Evolutionary conservation across 2,329 filamentous ascomycete genomes (phyloP), one percentile per base, ranked within the genome.

Genomic region (Lasiodiplodia sp.): DNA sequence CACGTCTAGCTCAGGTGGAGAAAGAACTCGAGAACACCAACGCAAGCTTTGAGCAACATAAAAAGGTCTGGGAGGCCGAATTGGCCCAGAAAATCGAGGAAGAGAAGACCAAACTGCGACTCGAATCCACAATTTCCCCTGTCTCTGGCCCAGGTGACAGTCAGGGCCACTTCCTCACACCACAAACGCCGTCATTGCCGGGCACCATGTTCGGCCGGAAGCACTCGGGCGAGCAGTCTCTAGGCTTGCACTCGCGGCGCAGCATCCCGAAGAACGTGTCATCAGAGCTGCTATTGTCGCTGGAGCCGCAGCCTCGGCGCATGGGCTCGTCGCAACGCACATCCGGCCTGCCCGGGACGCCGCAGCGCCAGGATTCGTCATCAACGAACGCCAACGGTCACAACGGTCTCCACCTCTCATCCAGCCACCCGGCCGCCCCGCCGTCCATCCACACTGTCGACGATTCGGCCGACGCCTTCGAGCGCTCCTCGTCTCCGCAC

Each of bases 1-100:
- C 86, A 69, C 86, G 87, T n/a, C 85, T 89, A 25, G 86, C 91
- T 71, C 86, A 91, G 70, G 84, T 85, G 18, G 83, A 96, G 74
- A 82, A 86, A 10, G 87, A 90, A 4, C 82, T 94, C 1, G 80
- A 86, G 34, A 87, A 91, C 66, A 80, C 86, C 1, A 84, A 83
- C 69, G 82, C 83, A 65, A 85, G 89, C 11, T 80, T 88, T 18
- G 83, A 86, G 47, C 85, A 86, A 57, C 88, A 91, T 73, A 88
- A 86, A 73, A 86, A 87, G 72, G 73, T 83, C 2, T 86, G 82
- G 78, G 88, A 91, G 71, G 79, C 83, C 16, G 87, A 88, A 28
- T 78, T 87, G 70, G 77, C 85, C 44, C 86, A 88, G 66, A 85
- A 85, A 55, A 74, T 92, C 0, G 89, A 92, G 69, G 89, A 92